Evolutionary conservation across 2,329 filamentous ascomycete genomes (phyloP), one percentile per base, ranked within the genome.

Genomic region (Pseudocercospora fijiensis): DNA sequence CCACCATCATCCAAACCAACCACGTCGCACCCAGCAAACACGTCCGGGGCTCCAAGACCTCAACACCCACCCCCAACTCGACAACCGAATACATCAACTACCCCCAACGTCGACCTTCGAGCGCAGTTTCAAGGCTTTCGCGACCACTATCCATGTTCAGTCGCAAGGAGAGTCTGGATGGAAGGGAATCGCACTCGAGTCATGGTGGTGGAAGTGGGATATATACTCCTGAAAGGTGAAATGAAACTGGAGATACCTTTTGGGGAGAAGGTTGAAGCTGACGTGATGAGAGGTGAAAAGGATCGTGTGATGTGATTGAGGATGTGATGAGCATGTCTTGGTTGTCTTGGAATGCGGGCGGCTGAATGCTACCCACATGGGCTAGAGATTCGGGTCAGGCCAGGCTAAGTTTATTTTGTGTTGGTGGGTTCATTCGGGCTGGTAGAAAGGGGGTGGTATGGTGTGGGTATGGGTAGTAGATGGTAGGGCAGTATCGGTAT

Each of bases 131-230:
- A 11, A 4, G 45, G 3, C 45, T 49, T n/a, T 49, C 45, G 24
- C 10, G 45, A 49, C 45, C 45, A 2, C 13, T 49, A 9, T 22
- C 18, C 5, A 49, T 53, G 22, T 53, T 53, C 8, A 53, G 49
- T 53, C 16, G 26, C 16, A 53, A 53, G 22, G 49, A 53, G 49
- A 53, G 49, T 53, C 16, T 26, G 49, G 49, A 53, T 30, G 49
- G 49, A 8, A 53, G 49, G 16, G 49, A 53, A n/a, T 49, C 45
- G 18, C 18, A 47, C 22, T 47, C 43, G 18, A 24, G 10, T 20
- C 43, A 47, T 24, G 43, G 43, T 2, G 18, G 45, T 26, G 45
- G 22, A 26, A 49, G 45, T 49, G 45, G 45, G 16, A 49, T 49
- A 49, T 49, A 49, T 49, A 49, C 45, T 11, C 45, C 45, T 22